Evolutionary conservation across 1,284 basidiomycete genomes (phyloP).

Genomic region (Irpex sp.): DNA sequence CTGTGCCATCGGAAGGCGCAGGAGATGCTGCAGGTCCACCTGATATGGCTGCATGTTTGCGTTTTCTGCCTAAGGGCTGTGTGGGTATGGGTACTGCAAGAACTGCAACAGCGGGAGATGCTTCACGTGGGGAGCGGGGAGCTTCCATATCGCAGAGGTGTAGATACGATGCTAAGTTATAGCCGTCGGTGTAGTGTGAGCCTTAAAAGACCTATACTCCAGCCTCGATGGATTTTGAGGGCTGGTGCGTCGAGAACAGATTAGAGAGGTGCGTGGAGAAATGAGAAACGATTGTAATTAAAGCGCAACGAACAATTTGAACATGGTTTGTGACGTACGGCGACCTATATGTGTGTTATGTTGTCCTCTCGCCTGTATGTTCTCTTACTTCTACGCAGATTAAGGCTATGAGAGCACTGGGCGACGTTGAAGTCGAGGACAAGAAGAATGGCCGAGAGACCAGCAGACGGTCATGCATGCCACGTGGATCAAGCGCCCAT

Average conservation of each 20-base stretch:
- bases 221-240: not conserved
- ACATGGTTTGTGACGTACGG: conserved; percentile 1
- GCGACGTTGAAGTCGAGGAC: no score
- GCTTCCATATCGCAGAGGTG: conserved; percentile 20
- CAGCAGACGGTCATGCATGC: no score
- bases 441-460: no score
- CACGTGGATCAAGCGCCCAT: no score
- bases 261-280: not conserved
- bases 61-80: conserved; percentile 29
- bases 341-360: not conserved
- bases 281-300: not conserved
- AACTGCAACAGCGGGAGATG: conserved; percentile 31
- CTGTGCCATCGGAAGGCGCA: conserved; percentile 38
- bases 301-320: not conserved
- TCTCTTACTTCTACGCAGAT: not conserved
- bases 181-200: not conserved
- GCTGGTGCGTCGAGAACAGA: not conserved
- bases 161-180: not conserved
- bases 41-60: conserved; percentile 34
- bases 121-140: conserved; percentile 29
- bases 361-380: not conserved
- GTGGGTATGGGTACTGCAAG: conserved; percentile 17
- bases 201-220: not conserved
- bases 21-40: conserved; percentile 34
- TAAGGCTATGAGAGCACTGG: no score